Evolutionary conservation across 306 rosid genomes (phyloP).

Genomic region (Comarum palustre): DNA sequence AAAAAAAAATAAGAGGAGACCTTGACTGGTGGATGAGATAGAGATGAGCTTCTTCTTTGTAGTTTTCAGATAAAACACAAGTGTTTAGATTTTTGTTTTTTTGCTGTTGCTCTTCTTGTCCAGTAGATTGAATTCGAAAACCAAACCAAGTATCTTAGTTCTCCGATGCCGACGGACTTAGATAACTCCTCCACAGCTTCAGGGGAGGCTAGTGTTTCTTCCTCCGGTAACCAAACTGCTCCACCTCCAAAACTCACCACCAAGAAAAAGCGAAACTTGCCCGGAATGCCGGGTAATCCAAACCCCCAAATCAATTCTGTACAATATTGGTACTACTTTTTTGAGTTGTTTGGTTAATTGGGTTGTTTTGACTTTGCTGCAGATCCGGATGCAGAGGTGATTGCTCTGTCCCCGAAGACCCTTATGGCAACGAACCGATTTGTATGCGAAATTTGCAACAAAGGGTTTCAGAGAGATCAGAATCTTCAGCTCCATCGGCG

Average conservation of each 20-base stretch:
- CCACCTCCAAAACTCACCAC: slow-evolving; percentile 48
- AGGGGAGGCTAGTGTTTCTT: slow-evolving; percentile 79
- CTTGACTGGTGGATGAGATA: slow-evolving; percentile 67
- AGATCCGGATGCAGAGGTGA: slow-evolving; percentile 98
- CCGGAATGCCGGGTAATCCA: slow-evolving; percentile 90
- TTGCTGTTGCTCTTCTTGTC: slow-evolving; percentile 1
- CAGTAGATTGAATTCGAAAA: slow-evolving; percentile 22
- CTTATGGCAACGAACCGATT: slow-evolving; percentile 81
- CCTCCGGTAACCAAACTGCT: slow-evolving; percentile 55
- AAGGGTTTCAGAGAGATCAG: slow-evolving; percentile 96
- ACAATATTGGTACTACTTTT: not conserved
- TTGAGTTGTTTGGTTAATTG: not conserved
- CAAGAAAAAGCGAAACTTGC: slow-evolving; percentile 79
- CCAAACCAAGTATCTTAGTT: not conserved
- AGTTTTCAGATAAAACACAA: slow-evolving; percentile 39
- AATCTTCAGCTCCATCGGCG: slow-evolving; percentile 90
- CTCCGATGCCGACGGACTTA: slow-evolving; percentile 60
- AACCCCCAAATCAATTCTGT: not conserved
- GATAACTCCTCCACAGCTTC: slow-evolving; percentile 77
- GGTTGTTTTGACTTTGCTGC: not conserved
- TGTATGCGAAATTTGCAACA: slow-evolving; percentile 87
- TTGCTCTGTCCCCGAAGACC: slow-evolving; percentile 83
- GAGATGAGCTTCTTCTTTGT: slow-evolving; percentile 33
- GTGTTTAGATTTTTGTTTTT: slow-evolving; percentile 24
- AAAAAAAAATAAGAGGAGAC: slow-evolving; percentile 7